Conservation (phyloP, 345 rosid species). For the Chamaenerion angustifolium region DNA sequence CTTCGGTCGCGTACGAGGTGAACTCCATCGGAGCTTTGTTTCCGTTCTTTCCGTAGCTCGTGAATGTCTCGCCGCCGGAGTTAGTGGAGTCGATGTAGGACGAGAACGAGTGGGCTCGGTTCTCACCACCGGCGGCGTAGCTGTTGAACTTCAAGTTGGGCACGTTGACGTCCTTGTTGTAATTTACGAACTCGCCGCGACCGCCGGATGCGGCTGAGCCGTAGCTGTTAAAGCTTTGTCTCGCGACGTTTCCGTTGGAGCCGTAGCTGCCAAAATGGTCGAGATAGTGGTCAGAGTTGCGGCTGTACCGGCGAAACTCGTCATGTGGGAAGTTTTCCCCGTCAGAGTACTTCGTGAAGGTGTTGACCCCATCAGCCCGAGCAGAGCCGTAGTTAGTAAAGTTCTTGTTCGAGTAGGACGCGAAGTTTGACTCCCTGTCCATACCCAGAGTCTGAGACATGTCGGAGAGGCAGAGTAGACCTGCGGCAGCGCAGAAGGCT, state of each 20-base stretch:
- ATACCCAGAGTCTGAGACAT: constrained; percentile 26
- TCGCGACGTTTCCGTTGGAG: constrained; percentile 10
- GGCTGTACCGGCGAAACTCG: constrained; percentile 24
- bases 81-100: constrained; percentile 37
- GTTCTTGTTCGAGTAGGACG: constrained; percentile 40
- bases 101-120: constrained; percentile 35
- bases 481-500: constrained; percentile 67
- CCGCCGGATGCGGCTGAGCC: constrained; percentile 55
- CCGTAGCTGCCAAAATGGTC: constrained; percentile 19
- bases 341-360: constrained; percentile 37
- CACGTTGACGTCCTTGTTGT: constrained; percentile 37
- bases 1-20: constrained; percentile 30
- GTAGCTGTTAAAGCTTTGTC: constrained; percentile 61
- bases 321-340: constrained; percentile 14
- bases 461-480: constrained; percentile 75
- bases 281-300: constrained; percentile 14
- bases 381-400: constrained; percentile 62
- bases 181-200: constrained; percentile 38
- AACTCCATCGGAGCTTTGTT: constrained; percentile 48
- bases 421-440: constrained; percentile 35
- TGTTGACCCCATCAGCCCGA: constrained; percentile 33
- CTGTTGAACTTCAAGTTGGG: constrained; percentile 48
- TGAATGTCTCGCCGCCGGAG: constrained; percentile 47
- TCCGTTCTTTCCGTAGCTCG: constrained; percentile 57
- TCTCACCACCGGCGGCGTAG: constrained; percentile 42